A percentile compares a stretch with the other conserved stretches of the same genome.
phyloP scores from a whole-genome alignment of 176 grass and related monocot genomes.

The Thinopyrum elongatum region DNA sequence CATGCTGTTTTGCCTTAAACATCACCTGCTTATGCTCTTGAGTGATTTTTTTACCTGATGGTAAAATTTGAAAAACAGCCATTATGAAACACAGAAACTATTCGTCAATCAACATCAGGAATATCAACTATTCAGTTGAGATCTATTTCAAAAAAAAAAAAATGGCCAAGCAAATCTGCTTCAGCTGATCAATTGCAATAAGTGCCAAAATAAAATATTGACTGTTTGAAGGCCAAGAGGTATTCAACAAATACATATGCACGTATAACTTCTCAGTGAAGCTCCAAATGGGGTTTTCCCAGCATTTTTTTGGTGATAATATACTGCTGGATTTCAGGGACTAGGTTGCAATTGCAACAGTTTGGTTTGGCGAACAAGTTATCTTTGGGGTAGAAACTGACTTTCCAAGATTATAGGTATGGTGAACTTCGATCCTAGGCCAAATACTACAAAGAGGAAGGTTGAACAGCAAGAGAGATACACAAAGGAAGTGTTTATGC shows the following conservation, averaged over 20 bases:
- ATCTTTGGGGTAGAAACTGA: neutral
- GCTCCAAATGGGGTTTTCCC: neutral
- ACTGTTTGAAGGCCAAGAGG: neutral
- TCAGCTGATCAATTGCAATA: neutral
- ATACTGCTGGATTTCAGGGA: conserved; percentile 11
- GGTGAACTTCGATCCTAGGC: neutral
- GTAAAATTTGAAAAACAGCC: neutral
- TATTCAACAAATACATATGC: neutral
- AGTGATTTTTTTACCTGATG: conserved; percentile 64
- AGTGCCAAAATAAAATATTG: neutral
- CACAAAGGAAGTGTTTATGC: neutral
- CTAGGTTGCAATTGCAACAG: neutral
- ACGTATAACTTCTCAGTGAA: neutral
- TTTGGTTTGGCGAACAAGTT: neutral
- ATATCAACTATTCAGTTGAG: neutral
- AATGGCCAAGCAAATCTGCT: neutral
- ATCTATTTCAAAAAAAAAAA: neutral
- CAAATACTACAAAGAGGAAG: neutral
- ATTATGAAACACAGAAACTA: neutral
- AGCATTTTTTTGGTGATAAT: neutral
- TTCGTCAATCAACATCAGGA: neutral
- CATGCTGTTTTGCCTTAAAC: conserved; percentile 53
- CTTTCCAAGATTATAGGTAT: neutral
- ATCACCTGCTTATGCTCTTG: conserved; percentile 49
- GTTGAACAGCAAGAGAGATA: too few species aligned